Conservation (phyloP, 2,329 filamentous ascomycete species). For the Claviceps humidiphila region DNA sequence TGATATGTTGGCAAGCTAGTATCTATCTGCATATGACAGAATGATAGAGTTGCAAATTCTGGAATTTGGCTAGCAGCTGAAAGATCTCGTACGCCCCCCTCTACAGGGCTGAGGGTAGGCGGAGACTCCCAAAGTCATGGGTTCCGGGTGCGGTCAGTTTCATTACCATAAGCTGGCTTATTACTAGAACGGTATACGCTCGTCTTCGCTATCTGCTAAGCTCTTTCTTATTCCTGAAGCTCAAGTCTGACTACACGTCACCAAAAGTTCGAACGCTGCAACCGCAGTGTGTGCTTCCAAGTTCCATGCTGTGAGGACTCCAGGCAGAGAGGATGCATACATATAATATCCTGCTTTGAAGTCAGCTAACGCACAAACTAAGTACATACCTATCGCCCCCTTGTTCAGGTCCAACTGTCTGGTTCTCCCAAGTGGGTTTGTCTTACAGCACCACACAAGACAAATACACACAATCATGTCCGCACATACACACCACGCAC, state of each 20-base stretch:
- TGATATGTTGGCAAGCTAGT: neutral
- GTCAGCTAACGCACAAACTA: neutral
- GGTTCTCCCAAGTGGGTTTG: neutral
- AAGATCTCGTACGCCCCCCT: neutral
- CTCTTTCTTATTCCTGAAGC: neutral
- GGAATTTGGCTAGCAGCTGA: neutral
- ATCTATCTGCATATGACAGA: neutral
- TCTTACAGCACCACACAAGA: neutral
- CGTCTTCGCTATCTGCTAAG: neutral
- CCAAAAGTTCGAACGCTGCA: neutral
- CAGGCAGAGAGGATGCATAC: neutral
- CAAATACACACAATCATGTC: neutral
- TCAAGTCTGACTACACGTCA: neutral
- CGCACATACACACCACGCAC: neutral
- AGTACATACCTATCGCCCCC: neutral
- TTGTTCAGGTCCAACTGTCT: neutral
- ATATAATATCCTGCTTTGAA: neutral
- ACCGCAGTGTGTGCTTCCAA: neutral
- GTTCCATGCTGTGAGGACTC: neutral
- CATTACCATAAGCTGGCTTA: neutral
- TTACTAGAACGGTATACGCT: neutral
- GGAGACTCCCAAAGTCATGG: neutral
- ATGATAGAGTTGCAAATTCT: neutral
- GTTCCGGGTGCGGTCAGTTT: neutral
- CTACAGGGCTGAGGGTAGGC: neutral